These are phyloP conservation scores for Madurella fahalii DNA, from an alignment of 2,329 filamentous ascomycete genomes.

Conservation along the genomic window DNA sequence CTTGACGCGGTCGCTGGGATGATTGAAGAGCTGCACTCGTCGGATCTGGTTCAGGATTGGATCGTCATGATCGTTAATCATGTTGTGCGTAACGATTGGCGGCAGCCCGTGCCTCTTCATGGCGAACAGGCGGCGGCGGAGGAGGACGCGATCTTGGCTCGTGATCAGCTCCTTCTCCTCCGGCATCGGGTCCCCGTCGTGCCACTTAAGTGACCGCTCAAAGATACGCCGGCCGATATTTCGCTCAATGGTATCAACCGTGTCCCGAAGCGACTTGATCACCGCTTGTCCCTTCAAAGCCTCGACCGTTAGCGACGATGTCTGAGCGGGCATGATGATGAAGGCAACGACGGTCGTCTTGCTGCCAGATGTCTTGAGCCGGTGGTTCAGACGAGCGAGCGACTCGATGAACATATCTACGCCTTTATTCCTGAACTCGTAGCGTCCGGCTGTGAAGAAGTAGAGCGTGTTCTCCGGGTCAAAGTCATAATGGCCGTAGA, in stretches of 20 bases:
- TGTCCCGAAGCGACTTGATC: conserved; percentile 92
- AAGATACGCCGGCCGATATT: conserved; percentile 92
- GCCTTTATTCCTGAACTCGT: conserved; percentile 97
- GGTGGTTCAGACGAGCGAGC: conserved; percentile 87
- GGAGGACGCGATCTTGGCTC: conserved; percentile 83
- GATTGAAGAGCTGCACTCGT: conserved; percentile 94
- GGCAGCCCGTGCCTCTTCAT: conserved; percentile 92
- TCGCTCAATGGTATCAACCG: conserved; percentile 85
- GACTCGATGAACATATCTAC: conserved; percentile 99
- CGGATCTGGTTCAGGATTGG: conserved; percentile 94
- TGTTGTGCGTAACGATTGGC: conserved; percentile 98
- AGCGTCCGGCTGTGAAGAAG: conserved; percentile 94
- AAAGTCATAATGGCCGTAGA: conserved; percentile 97
- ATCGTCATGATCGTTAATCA: conserved; percentile 90
- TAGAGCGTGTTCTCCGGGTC: conserved; percentile 95
- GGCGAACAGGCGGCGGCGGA: conserved; percentile 86
- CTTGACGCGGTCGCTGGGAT: conserved; percentile 92
- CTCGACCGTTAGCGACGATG: conserved; percentile 89
- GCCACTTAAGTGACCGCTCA: conserved; percentile 91
- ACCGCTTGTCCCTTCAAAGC: conserved; percentile 95
- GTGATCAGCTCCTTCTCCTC: conserved; percentile 97
- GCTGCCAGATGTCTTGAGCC: conserved; percentile 77
- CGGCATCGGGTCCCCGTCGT: conserved; percentile 86
- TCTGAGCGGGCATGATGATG: conserved; percentile 98
- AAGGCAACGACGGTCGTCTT: conserved; percentile 96